These are phyloP conservation scores for Apiospora kogelbergensis DNA, from an alignment of 2,329 filamentous ascomycete species.

Conservation along the genomic window DNA sequence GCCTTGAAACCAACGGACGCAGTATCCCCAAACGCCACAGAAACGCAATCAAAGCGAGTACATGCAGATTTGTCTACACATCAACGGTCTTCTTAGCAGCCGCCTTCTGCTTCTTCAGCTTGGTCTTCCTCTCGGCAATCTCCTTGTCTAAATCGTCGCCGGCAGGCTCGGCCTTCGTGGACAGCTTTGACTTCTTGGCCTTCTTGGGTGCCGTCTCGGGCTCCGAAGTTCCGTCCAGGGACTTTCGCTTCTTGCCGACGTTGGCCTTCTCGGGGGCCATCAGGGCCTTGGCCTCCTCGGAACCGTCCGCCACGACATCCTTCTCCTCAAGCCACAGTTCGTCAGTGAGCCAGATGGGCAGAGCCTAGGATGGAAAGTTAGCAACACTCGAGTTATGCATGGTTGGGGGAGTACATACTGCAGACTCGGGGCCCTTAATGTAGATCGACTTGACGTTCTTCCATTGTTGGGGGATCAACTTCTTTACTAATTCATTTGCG, in stretches of 20 bases:
- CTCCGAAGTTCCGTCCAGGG: constrained; percentile 15
- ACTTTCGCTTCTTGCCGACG: constrained; percentile 23
- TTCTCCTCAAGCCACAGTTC: constrained; percentile 86
- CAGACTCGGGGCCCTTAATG: constrained; percentile 87
- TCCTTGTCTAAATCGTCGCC: constrained; percentile 57
- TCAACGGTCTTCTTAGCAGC: constrained; percentile 53
- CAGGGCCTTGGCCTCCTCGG: constrained; percentile 47
- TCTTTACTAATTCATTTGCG: constrained; percentile 67
- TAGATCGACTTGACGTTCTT: constrained; percentile 80
- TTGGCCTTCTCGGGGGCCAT: constrained; percentile 31
- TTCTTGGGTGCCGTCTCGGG: constrained; percentile 41
- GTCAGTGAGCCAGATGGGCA: constrained; percentile 93
- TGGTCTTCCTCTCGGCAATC: constrained; percentile 58
- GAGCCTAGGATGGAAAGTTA: constrained; percentile 42
- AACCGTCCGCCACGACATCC: constrained; percentile 62
- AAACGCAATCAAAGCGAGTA: constrained; percentile 5
- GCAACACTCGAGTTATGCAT: background rate
- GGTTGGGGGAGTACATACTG: constrained; percentile 28
- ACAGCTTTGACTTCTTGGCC: constrained; percentile 40
- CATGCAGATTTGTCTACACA: constrained; percentile 29
- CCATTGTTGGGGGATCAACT: constrained; percentile 85
- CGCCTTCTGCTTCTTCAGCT: constrained; percentile 59
- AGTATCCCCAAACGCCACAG: constrained; percentile 12
- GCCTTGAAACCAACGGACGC: constrained; percentile 8
- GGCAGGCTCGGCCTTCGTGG: constrained; percentile 17